A percentile compares a stretch with the other conserved stretches of the same genome.
phyloP scores from a whole-genome alignment of 148 eudicot species.

The Heliamphora exappendiculata region DNA sequence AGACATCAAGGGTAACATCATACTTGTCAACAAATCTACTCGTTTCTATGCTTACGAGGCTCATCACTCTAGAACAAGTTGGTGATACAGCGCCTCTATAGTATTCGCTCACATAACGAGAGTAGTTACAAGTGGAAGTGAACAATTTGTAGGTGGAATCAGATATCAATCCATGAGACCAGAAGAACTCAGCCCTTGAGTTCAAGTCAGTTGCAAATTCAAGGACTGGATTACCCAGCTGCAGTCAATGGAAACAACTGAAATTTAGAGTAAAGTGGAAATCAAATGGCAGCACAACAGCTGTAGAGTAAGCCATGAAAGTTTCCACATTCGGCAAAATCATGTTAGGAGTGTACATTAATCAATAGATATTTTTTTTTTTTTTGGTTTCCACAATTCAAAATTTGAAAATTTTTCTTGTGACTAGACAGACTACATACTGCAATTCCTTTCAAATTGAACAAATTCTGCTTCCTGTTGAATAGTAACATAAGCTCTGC shows the following conservation, averaged over 20 bases:
- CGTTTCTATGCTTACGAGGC: slow-evolving; percentile 21
- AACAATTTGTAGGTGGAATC: slow-evolving; percentile 20
- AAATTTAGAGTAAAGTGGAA: background rate
- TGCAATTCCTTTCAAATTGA: slow-evolving; percentile 25
- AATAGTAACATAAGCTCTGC: slow-evolving; percentile 25
- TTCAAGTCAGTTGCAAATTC: slow-evolving; percentile 26
- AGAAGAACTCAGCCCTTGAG: slow-evolving; percentile 25
- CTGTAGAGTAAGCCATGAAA: background rate
- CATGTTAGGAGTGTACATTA: background rate
- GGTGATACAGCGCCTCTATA: slow-evolving; percentile 18
- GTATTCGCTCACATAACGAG: slow-evolving; percentile 25
- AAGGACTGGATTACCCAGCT: slow-evolving; percentile 27
- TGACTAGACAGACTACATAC: slow-evolving; percentile 8
- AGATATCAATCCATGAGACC: slow-evolving; percentile 27
- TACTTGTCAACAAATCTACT: slow-evolving; percentile 28
- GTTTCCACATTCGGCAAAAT: background rate
- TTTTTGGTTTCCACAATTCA: background rate
- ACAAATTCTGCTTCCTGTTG: slow-evolving; percentile 21
- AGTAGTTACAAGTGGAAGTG: slow-evolving; percentile 25
- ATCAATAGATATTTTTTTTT: background rate
- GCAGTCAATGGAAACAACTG: background rate
- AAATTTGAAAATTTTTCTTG: too few relatives aligned
- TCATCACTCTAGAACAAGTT: slow-evolving; percentile 22
- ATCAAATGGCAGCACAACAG: background rate
- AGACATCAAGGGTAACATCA: slow-evolving; percentile 28